phyloP scores from a whole-genome alignment of 768 basidiomycete genomes.

The Tephrocybe sp. region DNA sequence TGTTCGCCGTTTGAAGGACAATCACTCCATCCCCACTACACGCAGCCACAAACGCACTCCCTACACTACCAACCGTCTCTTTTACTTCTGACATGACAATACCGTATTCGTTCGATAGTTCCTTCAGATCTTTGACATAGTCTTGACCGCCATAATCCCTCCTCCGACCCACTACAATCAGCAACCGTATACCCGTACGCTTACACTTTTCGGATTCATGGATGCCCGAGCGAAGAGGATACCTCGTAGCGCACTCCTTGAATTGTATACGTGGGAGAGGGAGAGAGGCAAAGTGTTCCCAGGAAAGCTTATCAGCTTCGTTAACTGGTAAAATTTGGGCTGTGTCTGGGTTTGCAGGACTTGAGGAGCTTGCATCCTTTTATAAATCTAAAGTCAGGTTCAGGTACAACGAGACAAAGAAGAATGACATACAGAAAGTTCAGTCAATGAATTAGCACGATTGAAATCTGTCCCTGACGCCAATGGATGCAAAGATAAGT shows the following conservation, averaged over 20 bases:
- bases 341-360: conserved; percentile 10
- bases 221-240: conserved; percentile 60
- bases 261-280: conserved; percentile 65
- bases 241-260: conserved; percentile 48
- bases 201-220: conserved; percentile 35
- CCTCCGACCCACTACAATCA: conserved; percentile 75
- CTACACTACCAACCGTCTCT: conserved; percentile 87
- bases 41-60: conserved; percentile 69
- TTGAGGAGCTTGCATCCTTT: no score
- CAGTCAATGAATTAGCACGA: no score
- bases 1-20: conserved; percentile 51
- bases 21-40: conserved; percentile 59
- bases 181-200: conserved; percentile 34
- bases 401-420: no score
- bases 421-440: conserved; percentile 25
- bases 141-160: conserved; percentile 68
- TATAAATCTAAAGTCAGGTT: no score
- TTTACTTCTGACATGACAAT: conserved; percentile 60
- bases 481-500: conserved; percentile 16
- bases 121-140: conserved; percentile 66
- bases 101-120: conserved; percentile 58
- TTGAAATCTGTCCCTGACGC: conserved; percentile 30
- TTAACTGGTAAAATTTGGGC: conserved; percentile 68
- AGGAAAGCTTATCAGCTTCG: conserved; percentile 78
- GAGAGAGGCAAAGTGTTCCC: conserved; percentile 40